These are phyloP conservation scores for Yamadazyma pseudoaaseri DNA, from an alignment of 1,139 yeast species.

Conservation along the genomic window DNA sequence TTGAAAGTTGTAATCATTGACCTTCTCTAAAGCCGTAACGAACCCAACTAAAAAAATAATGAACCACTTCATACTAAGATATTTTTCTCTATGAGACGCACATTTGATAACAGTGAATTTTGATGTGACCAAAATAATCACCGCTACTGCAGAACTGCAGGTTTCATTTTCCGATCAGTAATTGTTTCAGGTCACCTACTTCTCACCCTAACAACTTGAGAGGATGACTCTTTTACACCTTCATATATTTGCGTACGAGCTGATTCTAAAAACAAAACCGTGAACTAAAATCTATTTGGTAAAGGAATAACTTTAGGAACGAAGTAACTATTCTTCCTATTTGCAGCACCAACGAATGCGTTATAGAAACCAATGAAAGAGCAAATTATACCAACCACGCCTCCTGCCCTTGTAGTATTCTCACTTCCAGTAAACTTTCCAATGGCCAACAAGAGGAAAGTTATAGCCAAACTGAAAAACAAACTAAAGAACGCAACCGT, in stretches of 20 bases:
- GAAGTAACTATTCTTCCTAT: conserved; percentile 26
- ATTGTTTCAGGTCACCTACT: too few relatives aligned
- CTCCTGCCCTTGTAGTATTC: conserved; percentile 62
- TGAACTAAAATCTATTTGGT: too few relatives aligned
- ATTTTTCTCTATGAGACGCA: background rate
- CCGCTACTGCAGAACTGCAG: too few relatives aligned
- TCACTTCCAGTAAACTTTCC: conserved; percentile 52
- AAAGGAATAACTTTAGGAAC: conserved; percentile 19
- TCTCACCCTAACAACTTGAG: too few relatives aligned
- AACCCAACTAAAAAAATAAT: conserved; percentile 5
- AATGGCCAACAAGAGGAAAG: conserved; percentile 55
- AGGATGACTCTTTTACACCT: too few relatives aligned
- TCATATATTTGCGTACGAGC: too few relatives aligned
- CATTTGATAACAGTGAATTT: background rate
- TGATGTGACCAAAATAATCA: too few relatives aligned
- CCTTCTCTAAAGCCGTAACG: conserved; percentile 19
- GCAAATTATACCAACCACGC: conserved; percentile 62
- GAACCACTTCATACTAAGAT: conserved; percentile 3
- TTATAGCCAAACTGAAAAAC: conserved; percentile 52
- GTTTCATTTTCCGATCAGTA: too few relatives aligned
- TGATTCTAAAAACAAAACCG: too few relatives aligned
- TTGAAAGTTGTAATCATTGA: conserved; percentile 51
- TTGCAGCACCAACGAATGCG: conserved; percentile 34
- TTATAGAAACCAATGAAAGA: conserved; percentile 63
- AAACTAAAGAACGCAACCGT: conserved; percentile 60